These are phyloP conservation scores for Dichotomocladium elegans DNA, from an alignment of 371 early-diverging fungal species.

Conservation along the genomic window DNA sequence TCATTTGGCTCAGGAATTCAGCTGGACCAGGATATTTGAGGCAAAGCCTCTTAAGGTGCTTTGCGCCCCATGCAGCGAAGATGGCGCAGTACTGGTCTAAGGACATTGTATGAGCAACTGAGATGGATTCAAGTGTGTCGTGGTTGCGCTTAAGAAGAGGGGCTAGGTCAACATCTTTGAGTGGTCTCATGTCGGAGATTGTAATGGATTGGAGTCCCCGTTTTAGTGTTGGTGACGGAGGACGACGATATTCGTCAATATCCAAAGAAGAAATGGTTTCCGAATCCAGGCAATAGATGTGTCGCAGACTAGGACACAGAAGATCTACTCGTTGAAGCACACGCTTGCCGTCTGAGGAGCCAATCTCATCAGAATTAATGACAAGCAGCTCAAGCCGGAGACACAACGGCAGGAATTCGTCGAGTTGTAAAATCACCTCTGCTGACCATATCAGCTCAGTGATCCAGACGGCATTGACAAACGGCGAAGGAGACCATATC, in stretches of 20 bases:
- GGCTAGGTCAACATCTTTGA: not conserved
- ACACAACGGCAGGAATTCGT: not conserved
- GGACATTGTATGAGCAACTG: not conserved
- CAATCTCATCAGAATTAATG: not conserved
- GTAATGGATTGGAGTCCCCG: not conserved
- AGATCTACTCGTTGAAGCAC: not conserved
- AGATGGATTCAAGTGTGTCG: not conserved
- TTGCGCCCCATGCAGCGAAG: not conserved
- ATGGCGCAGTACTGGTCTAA: not conserved
- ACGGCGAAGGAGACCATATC: not conserved
- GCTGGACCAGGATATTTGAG: constrained; percentile 1
- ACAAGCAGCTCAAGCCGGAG: not conserved
- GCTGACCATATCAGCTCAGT: constrained; percentile 4
- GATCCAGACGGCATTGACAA: not conserved
- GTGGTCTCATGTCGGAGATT: not conserved
- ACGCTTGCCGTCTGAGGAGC: not conserved
- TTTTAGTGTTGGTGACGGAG: not conserved
- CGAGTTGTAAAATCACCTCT: not conserved
- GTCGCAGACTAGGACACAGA: constrained; percentile 1
- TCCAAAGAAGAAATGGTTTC: not conserved
- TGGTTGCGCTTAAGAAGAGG: constrained; percentile 1
- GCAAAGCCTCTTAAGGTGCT: not conserved
- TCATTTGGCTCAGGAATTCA: not conserved
- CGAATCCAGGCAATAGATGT: not conserved
- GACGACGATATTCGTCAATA: not conserved